Evolutionary conservation across 164 flowering plant genomes (phyloP).

Genomic region (Taxillus chinensis): DNA sequence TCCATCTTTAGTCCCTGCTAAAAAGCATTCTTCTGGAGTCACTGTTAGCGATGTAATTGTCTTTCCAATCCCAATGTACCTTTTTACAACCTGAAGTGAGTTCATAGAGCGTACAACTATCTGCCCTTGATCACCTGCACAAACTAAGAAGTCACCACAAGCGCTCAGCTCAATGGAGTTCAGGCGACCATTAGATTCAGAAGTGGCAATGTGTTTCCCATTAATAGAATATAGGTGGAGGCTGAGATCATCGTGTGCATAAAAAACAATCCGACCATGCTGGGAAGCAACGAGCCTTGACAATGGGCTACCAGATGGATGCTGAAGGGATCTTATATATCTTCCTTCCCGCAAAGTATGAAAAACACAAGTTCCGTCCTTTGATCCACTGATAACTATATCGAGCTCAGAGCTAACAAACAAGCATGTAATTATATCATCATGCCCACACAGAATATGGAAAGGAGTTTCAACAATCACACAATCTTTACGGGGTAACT

Average conservation of each 20-base stretch:
- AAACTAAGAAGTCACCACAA: slow-evolving; percentile 86
- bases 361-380: slow-evolving; percentile 92
- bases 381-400: slow-evolving; percentile 91
- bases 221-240: slow-evolving; percentile 78
- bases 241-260: slow-evolving; percentile 84
- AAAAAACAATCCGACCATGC: slow-evolving; percentile 70
- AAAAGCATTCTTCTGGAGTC: slow-evolving; percentile 89
- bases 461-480: slow-evolving; percentile 74
- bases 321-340: slow-evolving; percentile 74
- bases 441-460: slow-evolving; percentile 96
- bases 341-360: slow-evolving; percentile 84
- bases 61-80: slow-evolving; percentile 76
- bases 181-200: slow-evolving; percentile 88
- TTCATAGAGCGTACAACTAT: slow-evolving; percentile 82
- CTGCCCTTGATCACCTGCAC: slow-evolving; percentile 98
- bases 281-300: slow-evolving; percentile 82
- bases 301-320: slow-evolving; percentile 74
- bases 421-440: slow-evolving; percentile 88
- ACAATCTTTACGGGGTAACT: slow-evolving; percentile 55
- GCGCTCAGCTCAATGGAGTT: slow-evolving; percentile 73
- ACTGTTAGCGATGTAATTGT: slow-evolving; percentile 76
- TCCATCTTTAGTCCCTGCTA: slow-evolving; percentile 97
- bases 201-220: slow-evolving; percentile 75
- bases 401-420: slow-evolving; percentile 83
- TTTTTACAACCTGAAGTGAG: slow-evolving; percentile 66